Evolutionary conservation across 495 filamentous ascomycete species (phyloP), one percentile per base, ranked within the genome.

Genomic region (Friedmanniomyces simplex): DNA sequence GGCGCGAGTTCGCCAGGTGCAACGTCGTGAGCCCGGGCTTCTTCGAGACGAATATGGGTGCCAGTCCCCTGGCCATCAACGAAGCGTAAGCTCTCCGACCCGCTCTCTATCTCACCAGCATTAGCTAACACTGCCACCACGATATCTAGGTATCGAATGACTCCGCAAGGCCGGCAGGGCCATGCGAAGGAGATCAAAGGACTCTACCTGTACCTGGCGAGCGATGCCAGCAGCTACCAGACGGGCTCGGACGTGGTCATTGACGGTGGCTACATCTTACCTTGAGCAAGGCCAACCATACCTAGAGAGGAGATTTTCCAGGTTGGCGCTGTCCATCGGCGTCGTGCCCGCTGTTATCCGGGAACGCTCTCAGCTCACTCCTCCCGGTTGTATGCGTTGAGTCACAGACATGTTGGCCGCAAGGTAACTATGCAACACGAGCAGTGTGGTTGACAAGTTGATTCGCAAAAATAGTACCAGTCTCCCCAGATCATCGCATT

Each of bases 131-230:
- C 18, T 20, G 13, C 2, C 14, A n/a, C 5, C 5, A 3, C 14
- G 39, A 5, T 16, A 13, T 43, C 4, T 43, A 43, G 39, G 14
- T 64, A 70, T 50, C 59, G 66, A 1, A 68, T 70, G 68, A 62
- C 68, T 12, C 58, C 62, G 0, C 57, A 66, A 3, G 65, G 69
- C 26, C 57, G 71, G 42, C 68, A 71, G 37, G 71, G 70, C 0
- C 46, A 70, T 57, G 63, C 65, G 14, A 70, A 68, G 43, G 69
- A 71, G 60, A 66, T 69, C 48, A 70, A 71, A 48, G 69, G 64
- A 5, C 32, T 69, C 32, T 68, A 53, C 47, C 53, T 70, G 28
- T 70, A 65, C 32, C 52, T 69, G 16, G 68, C 68, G 1, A 69
- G 67, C 49, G 67, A 70, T 42, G 68, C 67, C 1, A 57, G 49